phyloP scores from a whole-genome alignment of 2,329 filamentous ascomycete species.

The Dothideomycetes sp. region DNA sequence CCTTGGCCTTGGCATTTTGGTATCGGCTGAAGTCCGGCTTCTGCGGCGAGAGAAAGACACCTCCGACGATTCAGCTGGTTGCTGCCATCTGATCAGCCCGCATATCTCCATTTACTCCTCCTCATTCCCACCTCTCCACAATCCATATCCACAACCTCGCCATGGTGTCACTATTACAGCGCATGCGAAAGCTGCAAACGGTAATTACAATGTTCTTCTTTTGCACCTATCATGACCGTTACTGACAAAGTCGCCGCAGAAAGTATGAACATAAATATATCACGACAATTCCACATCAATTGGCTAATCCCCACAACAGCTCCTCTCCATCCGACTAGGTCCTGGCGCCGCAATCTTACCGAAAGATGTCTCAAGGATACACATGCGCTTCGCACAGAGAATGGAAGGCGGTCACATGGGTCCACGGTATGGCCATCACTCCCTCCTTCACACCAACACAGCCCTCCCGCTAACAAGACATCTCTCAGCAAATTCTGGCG shows the following conservation, averaged over 20 bases:
- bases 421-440: conserved; percentile 43
- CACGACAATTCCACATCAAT: too few relatives aligned
- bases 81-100: too few relatives aligned
- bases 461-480: not conserved
- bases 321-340: conserved; percentile 66
- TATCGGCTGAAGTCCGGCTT: conserved; percentile 5
- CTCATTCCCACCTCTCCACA: not conserved
- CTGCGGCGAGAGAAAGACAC: not conserved
- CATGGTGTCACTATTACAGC: conserved; percentile 51
- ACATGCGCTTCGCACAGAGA: conserved; percentile 57
- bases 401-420: conserved; percentile 60
- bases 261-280: not conserved
- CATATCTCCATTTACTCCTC: too few relatives aligned
- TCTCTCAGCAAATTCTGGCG: conserved; percentile 76
- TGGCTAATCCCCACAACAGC: too few relatives aligned
- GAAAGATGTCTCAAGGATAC: conserved; percentile 61
- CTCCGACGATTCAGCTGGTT: too few relatives aligned
- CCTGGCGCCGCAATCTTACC: conserved; percentile 76
- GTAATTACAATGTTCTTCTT: conserved; percentile 37
- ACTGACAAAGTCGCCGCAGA: not conserved
- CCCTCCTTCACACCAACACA: not conserved
- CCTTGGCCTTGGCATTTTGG: conserved; percentile 10
- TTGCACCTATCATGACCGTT: not conserved
- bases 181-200: conserved; percentile 62
- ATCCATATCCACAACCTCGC: conserved; percentile 10